phyloP scores from a whole-genome alignment of 2,329 filamentous ascomycete species.

The Zasmidium citrigriseum region DNA sequence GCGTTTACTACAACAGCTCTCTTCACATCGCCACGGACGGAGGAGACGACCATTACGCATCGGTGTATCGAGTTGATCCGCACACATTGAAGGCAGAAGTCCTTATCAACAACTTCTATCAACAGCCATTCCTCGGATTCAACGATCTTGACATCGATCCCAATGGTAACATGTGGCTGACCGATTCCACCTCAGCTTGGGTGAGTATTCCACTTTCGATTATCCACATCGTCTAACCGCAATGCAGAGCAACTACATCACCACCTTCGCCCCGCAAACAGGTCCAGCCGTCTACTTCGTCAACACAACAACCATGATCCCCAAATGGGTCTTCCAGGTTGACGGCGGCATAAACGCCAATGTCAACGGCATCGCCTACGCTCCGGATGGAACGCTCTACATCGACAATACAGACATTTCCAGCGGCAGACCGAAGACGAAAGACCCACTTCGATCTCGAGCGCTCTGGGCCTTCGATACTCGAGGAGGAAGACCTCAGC shows the following conservation, averaged over 20 bases:
- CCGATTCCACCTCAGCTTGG: conserved; percentile 25
- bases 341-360: conserved; percentile 3
- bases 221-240: neutral
- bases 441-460: conserved; percentile 33
- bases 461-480: conserved; percentile 31
- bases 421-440: conserved; percentile 4
- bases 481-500: conserved; percentile 1
- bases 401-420: conserved; percentile 13
- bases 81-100: conserved; percentile 10
- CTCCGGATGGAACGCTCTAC: conserved; percentile 17
- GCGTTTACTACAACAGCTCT: conserved; percentile 18
- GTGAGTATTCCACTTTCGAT: conserved; percentile 35
- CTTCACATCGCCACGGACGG: conserved; percentile 19
- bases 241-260: conserved; percentile 9
- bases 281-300: neutral
- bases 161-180: conserved; percentile 38
- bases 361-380: conserved; percentile 16
- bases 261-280: conserved; percentile 10
- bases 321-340: conserved; percentile 7
- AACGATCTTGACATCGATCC: conserved; percentile 57
- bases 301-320: conserved; percentile 9
- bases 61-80: conserved; percentile 9
- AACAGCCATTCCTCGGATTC: conserved; percentile 60
- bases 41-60: conserved; percentile 11
- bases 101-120: conserved; percentile 61